These are phyloP conservation scores for Aquilaria agallochum DNA, from an alignment of 441 rosid genomes.

Conservation along the genomic window DNA sequence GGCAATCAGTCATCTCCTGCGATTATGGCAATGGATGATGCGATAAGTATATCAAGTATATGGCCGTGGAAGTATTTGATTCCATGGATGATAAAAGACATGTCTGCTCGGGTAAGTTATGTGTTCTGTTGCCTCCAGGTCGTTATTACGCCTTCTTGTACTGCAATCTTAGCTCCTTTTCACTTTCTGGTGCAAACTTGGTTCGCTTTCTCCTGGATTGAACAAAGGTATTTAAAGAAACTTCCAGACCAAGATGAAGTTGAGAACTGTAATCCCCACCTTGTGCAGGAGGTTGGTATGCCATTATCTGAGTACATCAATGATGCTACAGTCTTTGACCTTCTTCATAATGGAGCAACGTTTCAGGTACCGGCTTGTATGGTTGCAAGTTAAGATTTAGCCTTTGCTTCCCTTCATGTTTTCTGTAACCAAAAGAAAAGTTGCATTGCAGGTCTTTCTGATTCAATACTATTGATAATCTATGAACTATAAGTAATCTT, in stretches of 20 bases:
- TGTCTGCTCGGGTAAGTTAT: constrained; percentile 73
- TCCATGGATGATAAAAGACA: constrained; percentile 98
- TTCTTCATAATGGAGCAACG: constrained; percentile 94
- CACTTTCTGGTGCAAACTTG: too few relatives aligned
- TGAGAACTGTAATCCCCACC: constrained; percentile 54
- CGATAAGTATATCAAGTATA: constrained; percentile 82
- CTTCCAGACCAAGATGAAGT: constrained; percentile 36
- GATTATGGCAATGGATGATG: constrained; percentile 51
- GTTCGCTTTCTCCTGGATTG: constrained; percentile 1
- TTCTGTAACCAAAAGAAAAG: too few relatives aligned
- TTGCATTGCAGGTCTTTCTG: too few relatives aligned
- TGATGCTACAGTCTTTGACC: constrained; percentile 67
- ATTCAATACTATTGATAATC: too few relatives aligned
- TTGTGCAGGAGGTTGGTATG: constrained; percentile 76
- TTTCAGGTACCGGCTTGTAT: constrained; percentile 52
- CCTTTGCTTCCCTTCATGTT: not conserved
- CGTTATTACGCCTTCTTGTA: not conserved
- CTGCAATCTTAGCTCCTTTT: not conserved
- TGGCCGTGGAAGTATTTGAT: constrained; percentile 99
- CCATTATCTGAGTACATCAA: constrained; percentile 74
- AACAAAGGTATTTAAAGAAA: constrained; percentile 71
- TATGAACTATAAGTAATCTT: too few relatives aligned
- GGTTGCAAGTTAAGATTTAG: too few relatives aligned
- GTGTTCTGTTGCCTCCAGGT: constrained; percentile 4
- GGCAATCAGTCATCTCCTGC: constrained; percentile 83